These are phyloP conservation scores for Tetradesmus obliquus DNA, from an alignment of 139 green algal species.

Conservation along the genomic window DNA sequence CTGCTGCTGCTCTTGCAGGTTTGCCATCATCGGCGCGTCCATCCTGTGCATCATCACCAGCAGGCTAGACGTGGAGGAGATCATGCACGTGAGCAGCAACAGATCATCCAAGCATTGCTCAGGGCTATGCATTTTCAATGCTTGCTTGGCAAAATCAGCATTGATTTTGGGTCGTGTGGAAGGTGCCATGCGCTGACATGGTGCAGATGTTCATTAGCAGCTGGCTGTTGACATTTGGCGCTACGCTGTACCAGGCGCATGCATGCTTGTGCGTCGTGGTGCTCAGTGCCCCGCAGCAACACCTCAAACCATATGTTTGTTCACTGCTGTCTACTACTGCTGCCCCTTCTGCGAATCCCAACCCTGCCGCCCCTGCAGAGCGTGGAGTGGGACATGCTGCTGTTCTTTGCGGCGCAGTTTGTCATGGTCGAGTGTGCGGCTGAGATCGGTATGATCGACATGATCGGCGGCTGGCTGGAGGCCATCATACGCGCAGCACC, in stretches of 20 bases:
- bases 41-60: constrained; percentile 55
- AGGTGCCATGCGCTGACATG: background rate
- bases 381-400: constrained; percentile 67
- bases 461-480: constrained; percentile 51
- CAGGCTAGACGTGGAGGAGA: constrained; percentile 54
- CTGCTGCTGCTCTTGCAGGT: background rate
- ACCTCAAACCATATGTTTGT: background rate
- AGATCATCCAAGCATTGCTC: no score
- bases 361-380: background rate
- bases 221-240: no score
- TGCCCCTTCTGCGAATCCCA: background rate
- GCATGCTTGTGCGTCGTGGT: no score
- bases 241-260: background rate
- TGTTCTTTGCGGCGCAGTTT: constrained; percentile 68
- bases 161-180: no score
- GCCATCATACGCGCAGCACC: constrained; percentile 42
- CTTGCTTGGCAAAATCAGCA: no score
- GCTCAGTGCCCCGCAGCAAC: no score
- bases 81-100: constrained; percentile 43
- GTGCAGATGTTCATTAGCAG: background rate
- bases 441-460: constrained; percentile 44
- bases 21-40: constrained; percentile 63
- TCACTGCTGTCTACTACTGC: background rate
- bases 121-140: no score
- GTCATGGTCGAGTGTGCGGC: constrained; percentile 58